Conservation (phyloP, 176 grass and related monocot genomes). For the Cenchrus purpureus region DNA sequence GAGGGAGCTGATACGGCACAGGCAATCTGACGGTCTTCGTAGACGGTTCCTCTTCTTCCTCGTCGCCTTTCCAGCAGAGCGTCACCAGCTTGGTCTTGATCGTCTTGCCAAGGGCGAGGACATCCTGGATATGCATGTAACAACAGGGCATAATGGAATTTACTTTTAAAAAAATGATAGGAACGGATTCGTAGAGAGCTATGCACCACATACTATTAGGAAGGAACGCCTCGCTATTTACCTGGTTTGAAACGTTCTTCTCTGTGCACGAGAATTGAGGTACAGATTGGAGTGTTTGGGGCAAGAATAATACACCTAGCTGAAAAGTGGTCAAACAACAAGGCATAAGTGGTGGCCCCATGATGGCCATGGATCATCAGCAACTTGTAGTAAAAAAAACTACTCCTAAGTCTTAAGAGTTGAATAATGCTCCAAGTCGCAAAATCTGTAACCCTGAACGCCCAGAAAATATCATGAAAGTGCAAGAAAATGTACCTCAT, state of each 20-base stretch:
- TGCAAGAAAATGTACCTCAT: conserved; percentile 54
- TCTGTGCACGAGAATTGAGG: conserved; percentile 70
- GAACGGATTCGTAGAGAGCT: neutral
- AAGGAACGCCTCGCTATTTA: conserved; percentile 15
- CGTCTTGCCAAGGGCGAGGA: conserved; percentile 7
- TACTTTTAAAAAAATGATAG: no score
- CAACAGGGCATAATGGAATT: no score
- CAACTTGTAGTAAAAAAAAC: neutral
- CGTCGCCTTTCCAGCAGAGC: conserved; percentile 61
- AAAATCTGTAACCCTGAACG: conserved; percentile 1
- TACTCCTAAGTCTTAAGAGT: neutral
- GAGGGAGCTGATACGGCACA: conserved; percentile 88
- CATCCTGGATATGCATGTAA: conserved; percentile 34
- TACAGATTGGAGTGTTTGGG: conserved; percentile 42
- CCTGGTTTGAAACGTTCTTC: conserved; percentile 31
- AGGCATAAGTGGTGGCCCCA: neutral
- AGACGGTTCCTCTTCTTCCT: conserved; percentile 33
- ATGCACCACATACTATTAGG: neutral
- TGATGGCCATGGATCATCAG: neutral
- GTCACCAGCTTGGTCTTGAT: conserved; percentile 72
- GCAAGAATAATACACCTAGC: conserved; percentile 91
- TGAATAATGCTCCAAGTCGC: neutral
- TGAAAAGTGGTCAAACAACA: conserved; percentile 38
- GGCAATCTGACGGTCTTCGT: conserved; percentile 64
- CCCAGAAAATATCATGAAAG: neutral